Base-by-base conservation (phyloP, 1,139 yeast species). In the Taphrina populina region DNA sequence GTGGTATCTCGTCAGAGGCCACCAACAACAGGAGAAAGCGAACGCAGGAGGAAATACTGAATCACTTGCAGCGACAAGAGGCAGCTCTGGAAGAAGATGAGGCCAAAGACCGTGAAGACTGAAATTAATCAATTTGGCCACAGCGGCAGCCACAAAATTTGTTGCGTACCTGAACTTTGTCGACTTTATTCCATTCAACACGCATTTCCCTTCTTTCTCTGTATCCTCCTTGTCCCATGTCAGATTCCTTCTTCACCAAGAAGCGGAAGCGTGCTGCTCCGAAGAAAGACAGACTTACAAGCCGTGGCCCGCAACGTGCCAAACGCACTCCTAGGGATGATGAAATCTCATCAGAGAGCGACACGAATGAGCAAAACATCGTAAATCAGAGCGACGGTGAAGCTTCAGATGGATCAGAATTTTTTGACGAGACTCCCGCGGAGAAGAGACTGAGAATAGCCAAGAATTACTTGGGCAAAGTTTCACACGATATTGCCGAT, bases 371-470 rank as follows among this genome's bases (percentile, higher is more conserved):
- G 32, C 53, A 59, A 17, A 65, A 60, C 24, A 63, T 59, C 29
- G 66, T 61, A 37, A 59, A 66, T 33, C 69, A 66, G 36, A 59
- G 57, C 15, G 67, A 62, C 15, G 65, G 61, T 3, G 65, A 58
- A 6, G 20, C 21, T 27, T 49, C 36, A 11, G 80, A 84, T 5
- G 90, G 82, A 51, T 88, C 82, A 64, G 92, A 83, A 63, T 81
- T 81, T 63, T 80, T 74, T 23, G 77, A 76, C 26, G 98, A 92
- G 69, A 81, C 80, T 52, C 95, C 90, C 19, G 95, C 96, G 0
- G 98, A 92, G 66, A 90, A 88, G 70, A 80, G 99, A 71, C 80
- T 97, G 71, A 76, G 97, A 66, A 74, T 92, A 62, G 98, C 98
- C 19, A 88, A 88, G 69, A 95, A 90, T 69, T 92, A 92, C 69